Percentiles rank a stretch among this genome's conserved stretches.
phyloP scores from a whole-genome alignment of 306 rosid species.

The Citrullus amarus region DNA sequence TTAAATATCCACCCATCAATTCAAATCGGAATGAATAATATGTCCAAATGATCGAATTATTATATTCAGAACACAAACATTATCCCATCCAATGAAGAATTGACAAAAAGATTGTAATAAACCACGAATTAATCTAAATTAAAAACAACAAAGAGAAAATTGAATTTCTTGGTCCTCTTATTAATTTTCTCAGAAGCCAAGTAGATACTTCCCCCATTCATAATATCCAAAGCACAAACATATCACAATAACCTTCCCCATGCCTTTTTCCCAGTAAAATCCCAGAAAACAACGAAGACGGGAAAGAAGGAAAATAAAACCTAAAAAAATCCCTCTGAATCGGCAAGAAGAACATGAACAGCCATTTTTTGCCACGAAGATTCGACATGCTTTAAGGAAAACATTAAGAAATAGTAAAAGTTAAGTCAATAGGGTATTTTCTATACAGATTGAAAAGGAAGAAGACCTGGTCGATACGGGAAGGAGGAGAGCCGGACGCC shows the following conservation, averaged over 20 bases:
- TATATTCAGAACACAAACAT: neutral
- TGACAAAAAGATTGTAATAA: neutral
- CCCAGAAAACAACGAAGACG: neutral
- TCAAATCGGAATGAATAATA: neutral
- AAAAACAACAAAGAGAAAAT: neutral
- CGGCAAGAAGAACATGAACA: neutral
- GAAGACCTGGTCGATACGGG: slow-evolving; percentile 68
- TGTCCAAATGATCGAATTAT: neutral
- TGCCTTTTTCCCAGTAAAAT: neutral
- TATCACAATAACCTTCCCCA: neutral
- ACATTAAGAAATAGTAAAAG: neutral
- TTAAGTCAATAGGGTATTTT: slow-evolving; percentile 12
- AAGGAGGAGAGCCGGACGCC: slow-evolving; percentile 59
- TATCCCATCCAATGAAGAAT: neutral
- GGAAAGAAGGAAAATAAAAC: neutral
- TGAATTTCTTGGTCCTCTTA: neutral
- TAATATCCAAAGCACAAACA: neutral
- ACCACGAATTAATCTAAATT: neutral
- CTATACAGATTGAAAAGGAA: neutral
- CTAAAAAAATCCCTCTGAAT: neutral
- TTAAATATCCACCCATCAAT: neutral
- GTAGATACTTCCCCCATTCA: neutral
- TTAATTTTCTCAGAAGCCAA: neutral
- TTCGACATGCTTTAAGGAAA: neutral
- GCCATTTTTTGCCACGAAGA: neutral